Evolutionary conservation across 495 filamentous ascomycete species (phyloP), one percentile per base, ranked within the genome.

Genomic region (Darksidea phi): DNA sequence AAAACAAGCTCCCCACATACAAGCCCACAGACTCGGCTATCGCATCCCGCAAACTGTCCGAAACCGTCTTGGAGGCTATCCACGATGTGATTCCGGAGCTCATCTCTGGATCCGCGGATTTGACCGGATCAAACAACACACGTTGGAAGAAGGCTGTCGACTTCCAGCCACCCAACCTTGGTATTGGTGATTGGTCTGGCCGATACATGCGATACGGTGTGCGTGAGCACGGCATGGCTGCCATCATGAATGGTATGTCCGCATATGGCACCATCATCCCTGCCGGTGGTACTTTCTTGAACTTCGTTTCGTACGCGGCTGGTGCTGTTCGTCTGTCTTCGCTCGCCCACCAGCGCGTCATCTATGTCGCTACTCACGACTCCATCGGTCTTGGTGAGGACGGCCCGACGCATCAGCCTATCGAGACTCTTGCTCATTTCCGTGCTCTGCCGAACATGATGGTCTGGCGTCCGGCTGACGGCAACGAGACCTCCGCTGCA

Each of bases 351-450:
- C 84, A 90, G 73, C 92, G 93, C 66, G 83, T 84, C 73, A 93
- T 99, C 80, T 95, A 94, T 84, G 82, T 99, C 72, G 94, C 95
- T 60, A 99, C 94, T 68, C 94, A 99, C 84, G 94, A 99, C 83
- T 96, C 92, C 62, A 97, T 99, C 72, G 94, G 94, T 82, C 89
- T 99, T 63, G 94, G 94, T 76, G 95, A 99, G 80, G 94, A 99
- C 72, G 94, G 94, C 57, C 94, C 94, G 58, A 99, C 94, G 53
- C 94, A 99, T 81, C 94, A 99, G 82, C 94, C 94, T 72, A 95
- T 99, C 71, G 94, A 99, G 84, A 96, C 91, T n/a, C 86, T 99
- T 48, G 88, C 94, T 62, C 94, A 99, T 78, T 97, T 97, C 90
- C 94, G 94, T 76, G 95, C 95, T 57, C 84, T 97, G 67, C 94